Percentiles rank a stretch among this genome's conserved stretches.
Evolutionary conservation across 495 filamentous ascomycete genomes (phyloP).

Genomic region (Lentithecium fluviatile): DNA sequence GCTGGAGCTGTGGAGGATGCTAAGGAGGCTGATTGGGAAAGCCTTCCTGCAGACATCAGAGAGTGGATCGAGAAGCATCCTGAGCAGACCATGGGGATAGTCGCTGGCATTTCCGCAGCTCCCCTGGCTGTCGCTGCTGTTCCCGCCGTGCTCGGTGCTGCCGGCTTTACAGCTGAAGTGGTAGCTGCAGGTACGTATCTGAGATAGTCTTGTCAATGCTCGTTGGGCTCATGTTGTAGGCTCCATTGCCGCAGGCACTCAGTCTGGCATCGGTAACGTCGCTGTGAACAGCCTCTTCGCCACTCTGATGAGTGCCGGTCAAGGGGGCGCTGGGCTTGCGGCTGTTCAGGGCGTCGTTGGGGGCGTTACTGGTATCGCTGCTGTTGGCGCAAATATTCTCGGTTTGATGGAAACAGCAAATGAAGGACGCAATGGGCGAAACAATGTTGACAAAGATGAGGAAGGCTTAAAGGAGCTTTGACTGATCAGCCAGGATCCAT

Average conservation of each 20-base stretch:
- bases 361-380: constrained; percentile 1
- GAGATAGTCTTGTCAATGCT: background rate
- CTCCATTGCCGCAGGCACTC: constrained; percentile 1
- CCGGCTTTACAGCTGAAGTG: constrained; percentile 9
- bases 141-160: background rate
- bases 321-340: constrained; percentile 25
- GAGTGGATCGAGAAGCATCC: constrained; percentile 6
- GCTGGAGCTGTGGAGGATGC: background rate
- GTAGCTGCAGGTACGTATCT: constrained; percentile 3
- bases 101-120: background rate
- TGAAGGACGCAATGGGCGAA: too few species aligned
- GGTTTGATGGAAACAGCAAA: constrained; percentile 4
- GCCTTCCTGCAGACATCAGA: background rate
- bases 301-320: constrained; percentile 27
- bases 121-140: background rate
- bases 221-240: background rate
- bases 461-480: too few species aligned
- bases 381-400: constrained; percentile 1
- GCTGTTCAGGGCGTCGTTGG: constrained; percentile 18
- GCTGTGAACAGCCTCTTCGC: constrained; percentile 18
- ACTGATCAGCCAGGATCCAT: too few species aligned
- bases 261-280: constrained; percentile 10
- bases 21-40: constrained; percentile 3
- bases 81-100: background rate
- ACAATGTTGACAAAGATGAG: too few species aligned